Percentiles rank a stretch among this genome's conserved stretches.
Evolutionary conservation across 2,329 filamentous ascomycete species (phyloP).

Genomic region (Aspergillus proliferans): DNA sequence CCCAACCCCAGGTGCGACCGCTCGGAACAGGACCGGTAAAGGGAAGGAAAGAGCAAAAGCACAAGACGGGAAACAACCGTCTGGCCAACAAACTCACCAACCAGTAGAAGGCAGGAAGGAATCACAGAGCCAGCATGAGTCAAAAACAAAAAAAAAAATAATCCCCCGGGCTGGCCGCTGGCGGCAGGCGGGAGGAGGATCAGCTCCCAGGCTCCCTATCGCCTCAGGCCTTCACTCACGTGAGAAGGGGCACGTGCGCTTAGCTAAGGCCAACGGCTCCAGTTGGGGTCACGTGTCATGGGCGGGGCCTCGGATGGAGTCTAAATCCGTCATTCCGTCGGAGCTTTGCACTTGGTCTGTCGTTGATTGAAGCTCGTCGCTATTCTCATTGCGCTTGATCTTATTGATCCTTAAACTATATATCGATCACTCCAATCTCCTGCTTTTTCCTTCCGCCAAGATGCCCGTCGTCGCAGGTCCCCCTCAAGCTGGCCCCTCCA

Average conservation of each 20-base stretch:
- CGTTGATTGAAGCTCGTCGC: neutral
- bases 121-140: conserved; percentile 13
- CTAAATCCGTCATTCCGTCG: neutral
- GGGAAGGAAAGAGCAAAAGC: conserved; percentile 18
- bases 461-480: conserved; percentile 56
- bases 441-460: conserved; percentile 10
- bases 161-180: conserved; percentile 19
- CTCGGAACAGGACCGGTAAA: conserved; percentile 18
- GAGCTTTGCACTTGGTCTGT: neutral
- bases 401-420: neutral
- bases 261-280: conserved; percentile 5
- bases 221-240: conserved; percentile 15
- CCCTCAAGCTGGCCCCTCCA: conserved; percentile 54
- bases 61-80: conserved; percentile 23
- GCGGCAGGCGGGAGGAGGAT: conserved; percentile 15
- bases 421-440: neutral
- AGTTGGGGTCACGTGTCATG: neutral
- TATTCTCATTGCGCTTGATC: neutral
- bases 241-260: conserved; percentile 8
- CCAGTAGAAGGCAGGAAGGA: conserved; percentile 16
- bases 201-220: conserved; percentile 14
- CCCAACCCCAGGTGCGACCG: conserved; percentile 23
- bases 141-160: conserved; percentile 7
- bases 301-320: neutral
- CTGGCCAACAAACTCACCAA: conserved; percentile 23